Percentiles rank a stretch among this genome's conserved stretches.
Evolutionary conservation across 2,329 filamentous ascomycete species (phyloP).

Genomic region (Juglanconis oblonga): DNA sequence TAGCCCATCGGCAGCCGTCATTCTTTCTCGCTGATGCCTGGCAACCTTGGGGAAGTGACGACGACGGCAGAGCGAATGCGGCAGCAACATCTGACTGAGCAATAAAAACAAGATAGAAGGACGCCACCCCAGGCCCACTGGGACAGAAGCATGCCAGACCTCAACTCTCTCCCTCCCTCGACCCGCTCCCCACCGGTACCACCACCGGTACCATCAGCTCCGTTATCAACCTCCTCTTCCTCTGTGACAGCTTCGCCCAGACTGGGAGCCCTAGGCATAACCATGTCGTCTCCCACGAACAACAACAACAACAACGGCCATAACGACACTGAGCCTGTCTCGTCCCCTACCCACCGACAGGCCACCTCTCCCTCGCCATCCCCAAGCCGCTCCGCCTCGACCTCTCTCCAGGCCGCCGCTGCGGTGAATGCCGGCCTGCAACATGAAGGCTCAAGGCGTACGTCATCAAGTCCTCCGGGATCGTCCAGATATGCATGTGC

Average conservation of each 20-base stretch:
- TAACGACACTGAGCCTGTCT: constrained; percentile 23
- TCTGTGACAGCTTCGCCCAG: constrained; percentile 34
- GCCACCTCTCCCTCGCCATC: constrained; percentile 56
- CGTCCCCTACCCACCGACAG: constrained; percentile 22
- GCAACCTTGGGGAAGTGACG: too few species aligned
- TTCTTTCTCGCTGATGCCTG: too few species aligned
- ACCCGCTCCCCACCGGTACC: neutral
- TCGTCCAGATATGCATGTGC: constrained; percentile 18
- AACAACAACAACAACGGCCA: constrained; percentile 15
- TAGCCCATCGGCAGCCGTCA: too few species aligned
- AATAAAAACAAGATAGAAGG: neutral
- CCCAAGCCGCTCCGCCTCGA: constrained; percentile 58
- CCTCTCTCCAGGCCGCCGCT: constrained; percentile 72
- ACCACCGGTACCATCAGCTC: neutral
- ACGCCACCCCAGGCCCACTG: too few species aligned
- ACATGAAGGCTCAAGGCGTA: constrained; percentile 59
- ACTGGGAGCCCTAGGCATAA: constrained; percentile 31
- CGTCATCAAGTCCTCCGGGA: constrained; percentile 17
- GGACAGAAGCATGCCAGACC: constrained; percentile 38
- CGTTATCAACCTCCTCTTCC: constrained; percentile 29
- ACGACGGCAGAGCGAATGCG: too few species aligned
- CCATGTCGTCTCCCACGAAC: constrained; percentile 32
- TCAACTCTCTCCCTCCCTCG: constrained; percentile 54
- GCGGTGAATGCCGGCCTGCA: constrained; percentile 76
- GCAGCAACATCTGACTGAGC: too few species aligned